Base-by-base conservation (phyloP, 176 grass and related monocot genomes). In the Cenchrus fungigraminus region DNA sequence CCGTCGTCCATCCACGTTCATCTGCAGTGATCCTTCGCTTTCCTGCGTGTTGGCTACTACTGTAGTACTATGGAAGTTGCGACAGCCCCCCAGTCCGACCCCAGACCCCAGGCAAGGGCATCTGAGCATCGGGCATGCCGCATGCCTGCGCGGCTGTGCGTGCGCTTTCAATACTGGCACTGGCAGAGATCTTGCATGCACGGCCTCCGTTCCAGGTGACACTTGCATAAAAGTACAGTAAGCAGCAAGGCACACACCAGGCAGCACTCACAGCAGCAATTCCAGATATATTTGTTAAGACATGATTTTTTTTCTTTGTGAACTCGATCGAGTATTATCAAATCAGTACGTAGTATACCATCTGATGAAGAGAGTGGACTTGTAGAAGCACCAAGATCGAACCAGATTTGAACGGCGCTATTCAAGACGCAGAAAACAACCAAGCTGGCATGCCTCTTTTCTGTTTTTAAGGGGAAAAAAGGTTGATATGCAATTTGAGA, bases 1-100 rank as follows among this genome's bases (percentile, higher is more conserved):
- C 45, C 67, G 45, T 71, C 84, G 45, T 71, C 84, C 84, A 54
- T 71, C 84, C 84, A 54, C 63, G 65, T 17, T 71, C 76, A 71
- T 64, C 13, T 32, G 84, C 34, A 32, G 7, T 19, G n/a, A 6
- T 9, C 6, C 6, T 31, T 52, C 2, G 51, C 49, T 53, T 32
- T 11, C 50, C 28, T 34, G 15, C 25, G 51, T 74, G 44, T 3
- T 28, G 45, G 7, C 45, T 51, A 20, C 4, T 9, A 5, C 25
- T 16, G 22, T 37, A 42, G 76, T 47, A 28, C 66, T 7, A 52
- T 53, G 31, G 65, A 42, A 68, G 6, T 44, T 68, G 62, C 62
- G n/a, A 13, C 37, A 40, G 37, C 37, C 3, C 37, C 49, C 49
- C 49, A 12, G 8, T 7, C 6, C 6, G 44, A 40, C 37, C 44